A percentile compares a stretch with the other conserved stretches of the same genome.
These are phyloP conservation scores for Verticillium isaacii DNA, from an alignment of 2,329 filamentous ascomycete species.

Conservation along the genomic window DNA sequence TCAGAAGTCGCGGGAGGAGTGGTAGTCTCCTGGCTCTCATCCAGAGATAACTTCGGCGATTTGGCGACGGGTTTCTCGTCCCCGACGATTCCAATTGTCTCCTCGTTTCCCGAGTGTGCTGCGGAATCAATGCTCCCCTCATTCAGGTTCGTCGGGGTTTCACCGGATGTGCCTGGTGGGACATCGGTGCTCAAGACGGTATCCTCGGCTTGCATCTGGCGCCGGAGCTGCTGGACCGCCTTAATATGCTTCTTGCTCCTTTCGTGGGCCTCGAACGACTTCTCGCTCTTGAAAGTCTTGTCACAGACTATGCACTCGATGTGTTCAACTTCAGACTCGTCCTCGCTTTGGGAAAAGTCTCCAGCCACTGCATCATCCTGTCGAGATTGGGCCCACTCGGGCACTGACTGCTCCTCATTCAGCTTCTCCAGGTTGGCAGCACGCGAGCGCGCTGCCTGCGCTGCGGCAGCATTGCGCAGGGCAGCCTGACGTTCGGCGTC, in stretches of 20 bases:
- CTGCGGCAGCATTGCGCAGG: constrained; percentile 71
- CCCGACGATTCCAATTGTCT: neutral
- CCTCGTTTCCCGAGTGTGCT: neutral
- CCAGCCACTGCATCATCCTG: constrained; percentile 48
- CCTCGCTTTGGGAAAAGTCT: constrained; percentile 56
- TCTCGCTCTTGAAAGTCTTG: constrained; percentile 83
- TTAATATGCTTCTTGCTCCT: constrained; percentile 96
- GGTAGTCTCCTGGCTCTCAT: neutral
- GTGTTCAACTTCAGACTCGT: constrained; percentile 51
- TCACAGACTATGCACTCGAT: constrained; percentile 75
- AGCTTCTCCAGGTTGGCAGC: constrained; percentile 76
- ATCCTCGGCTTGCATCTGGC: constrained; percentile 81
- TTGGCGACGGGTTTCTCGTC: neutral
- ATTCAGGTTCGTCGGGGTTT: neutral
- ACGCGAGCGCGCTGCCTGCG: constrained; percentile 78
- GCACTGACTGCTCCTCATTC: constrained; percentile 53
- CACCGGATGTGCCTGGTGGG: neutral
- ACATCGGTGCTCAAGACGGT: constrained; percentile 38
- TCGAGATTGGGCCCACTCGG: constrained; percentile 68
- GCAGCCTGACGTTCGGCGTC: constrained; percentile 76
- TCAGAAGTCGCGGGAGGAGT: neutral
- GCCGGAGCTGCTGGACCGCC: constrained; percentile 71
- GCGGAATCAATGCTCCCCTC: constrained; percentile 2
- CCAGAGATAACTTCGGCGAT: neutral
- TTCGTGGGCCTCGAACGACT: constrained; percentile 86